Conservation (phyloP, 2,329 filamentous ascomycete genomes). For the Dothistroma pini region DNA sequence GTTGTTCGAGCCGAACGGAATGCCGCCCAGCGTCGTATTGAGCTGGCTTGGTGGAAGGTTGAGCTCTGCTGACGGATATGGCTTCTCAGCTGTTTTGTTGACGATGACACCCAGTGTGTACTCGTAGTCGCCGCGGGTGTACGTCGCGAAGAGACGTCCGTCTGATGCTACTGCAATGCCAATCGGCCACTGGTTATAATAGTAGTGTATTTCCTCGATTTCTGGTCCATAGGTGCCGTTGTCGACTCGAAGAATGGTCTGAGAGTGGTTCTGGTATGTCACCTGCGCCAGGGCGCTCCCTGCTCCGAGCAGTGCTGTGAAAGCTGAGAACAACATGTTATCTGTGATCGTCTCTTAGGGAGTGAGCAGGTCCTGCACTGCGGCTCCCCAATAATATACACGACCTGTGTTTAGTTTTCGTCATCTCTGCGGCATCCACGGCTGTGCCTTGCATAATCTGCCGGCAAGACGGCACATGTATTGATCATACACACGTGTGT, state of each 20-base stretch:
- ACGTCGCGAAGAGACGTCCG: conserved; percentile 45
- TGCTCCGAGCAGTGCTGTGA: conserved; percentile 15
- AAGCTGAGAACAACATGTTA: not conserved
- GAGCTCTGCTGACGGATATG: conserved; percentile 43
- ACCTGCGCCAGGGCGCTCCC: conserved; percentile 20
- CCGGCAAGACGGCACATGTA: conserved; percentile 1
- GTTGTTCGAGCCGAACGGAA: conserved; percentile 46
- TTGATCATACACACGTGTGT: not conserved
- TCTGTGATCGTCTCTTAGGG: not conserved
- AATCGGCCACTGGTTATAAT: conserved; percentile 43
- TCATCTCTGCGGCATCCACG: not conserved
- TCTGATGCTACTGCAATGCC: conserved; percentile 43
- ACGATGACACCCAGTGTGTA: conserved; percentile 49
- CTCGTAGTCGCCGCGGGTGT: conserved; percentile 45
- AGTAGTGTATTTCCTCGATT: conserved; percentile 50
- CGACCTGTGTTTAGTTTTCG: not conserved
- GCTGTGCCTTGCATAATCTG: not conserved
- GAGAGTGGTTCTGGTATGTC: conserved; percentile 28
- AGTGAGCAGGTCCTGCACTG: not conserved
- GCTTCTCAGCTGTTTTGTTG: conserved; percentile 46
- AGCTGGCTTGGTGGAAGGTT: conserved; percentile 37
- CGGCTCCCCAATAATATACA: not conserved
- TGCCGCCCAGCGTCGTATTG: conserved; percentile 41
- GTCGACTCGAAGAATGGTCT: conserved; percentile 42
- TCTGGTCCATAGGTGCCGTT: conserved; percentile 47